A percentile compares a stretch with the other conserved stretches of the same genome.
Conservation (phyloP, 139 green algal species). For the Chlamydomonas sp. region DNA sequence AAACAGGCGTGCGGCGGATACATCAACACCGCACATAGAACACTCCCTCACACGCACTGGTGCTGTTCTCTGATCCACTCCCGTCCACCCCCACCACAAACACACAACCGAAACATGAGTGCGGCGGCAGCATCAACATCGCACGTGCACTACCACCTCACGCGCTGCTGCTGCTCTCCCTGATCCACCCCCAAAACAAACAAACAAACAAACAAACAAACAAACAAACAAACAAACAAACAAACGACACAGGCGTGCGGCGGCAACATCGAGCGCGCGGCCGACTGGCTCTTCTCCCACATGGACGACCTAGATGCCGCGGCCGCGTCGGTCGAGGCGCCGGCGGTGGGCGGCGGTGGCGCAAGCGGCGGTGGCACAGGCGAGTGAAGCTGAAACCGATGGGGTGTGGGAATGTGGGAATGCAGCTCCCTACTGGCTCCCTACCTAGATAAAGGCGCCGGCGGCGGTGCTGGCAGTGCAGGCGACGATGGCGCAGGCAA, state of each 20-base stretch:
- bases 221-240: no score
- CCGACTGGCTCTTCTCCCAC: conserved; percentile 90
- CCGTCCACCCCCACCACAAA: no score
- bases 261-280: conserved; percentile 80
- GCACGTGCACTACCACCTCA: background rate
- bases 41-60: no score
- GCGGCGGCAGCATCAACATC: no score
- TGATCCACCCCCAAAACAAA: no score
- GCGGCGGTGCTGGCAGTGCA: no score
- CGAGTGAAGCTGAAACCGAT: conserved; percentile 1
- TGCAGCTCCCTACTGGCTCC: background rate
- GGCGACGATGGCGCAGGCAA: no score
- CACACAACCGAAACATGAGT: background rate
- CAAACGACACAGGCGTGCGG: conserved; percentile 51
- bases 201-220: no score
- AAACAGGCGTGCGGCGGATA: no score
- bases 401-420: background rate
- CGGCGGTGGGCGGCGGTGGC: conserved; percentile 9
- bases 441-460: no score
- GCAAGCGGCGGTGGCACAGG: conserved; percentile 10
- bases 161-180: background rate
- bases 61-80: no score
- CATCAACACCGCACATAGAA: no score
- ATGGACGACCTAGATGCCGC: conserved; percentile 71
- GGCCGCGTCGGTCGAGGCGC: conserved; percentile 32